Conservation (phyloP, 257 asterid genomes). For the Fraxinus pennsylvanica region DNA sequence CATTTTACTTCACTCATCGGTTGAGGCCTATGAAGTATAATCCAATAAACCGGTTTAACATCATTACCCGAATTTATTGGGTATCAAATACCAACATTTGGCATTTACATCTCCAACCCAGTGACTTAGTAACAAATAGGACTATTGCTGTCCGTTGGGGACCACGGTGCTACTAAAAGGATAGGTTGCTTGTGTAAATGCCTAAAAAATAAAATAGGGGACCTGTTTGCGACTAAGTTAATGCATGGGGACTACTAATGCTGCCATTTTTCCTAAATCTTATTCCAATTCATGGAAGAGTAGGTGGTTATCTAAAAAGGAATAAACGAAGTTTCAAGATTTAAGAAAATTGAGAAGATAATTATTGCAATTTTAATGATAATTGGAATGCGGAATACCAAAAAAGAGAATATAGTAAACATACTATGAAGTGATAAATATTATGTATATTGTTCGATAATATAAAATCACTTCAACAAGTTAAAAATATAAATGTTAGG, state of each 20-base stretch:
- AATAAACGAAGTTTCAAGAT: not conserved
- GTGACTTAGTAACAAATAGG: not conserved
- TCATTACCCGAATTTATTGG: no score
- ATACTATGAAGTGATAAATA: no score
- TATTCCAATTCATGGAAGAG: not conserved
- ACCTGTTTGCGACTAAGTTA: no score
- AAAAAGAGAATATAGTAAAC: no score
- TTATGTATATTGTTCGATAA: no score
- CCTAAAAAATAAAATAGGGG: not conserved
- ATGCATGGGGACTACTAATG: not conserved
- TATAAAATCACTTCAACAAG: not conserved
- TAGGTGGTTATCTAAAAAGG: not conserved
- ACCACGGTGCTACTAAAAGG: not conserved
- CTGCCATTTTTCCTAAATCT: not conserved
- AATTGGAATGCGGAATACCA: not conserved
- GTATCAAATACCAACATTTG: no score
- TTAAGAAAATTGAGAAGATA: not conserved
- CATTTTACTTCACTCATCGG: no score
- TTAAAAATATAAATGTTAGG: not conserved
- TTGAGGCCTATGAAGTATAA: no score
- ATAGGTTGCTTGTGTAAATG: not conserved
- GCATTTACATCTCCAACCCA: no score
- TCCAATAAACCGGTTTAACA: no score
- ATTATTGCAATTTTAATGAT: not conserved
- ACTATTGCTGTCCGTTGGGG: not conserved